Evolutionary conservation across 129 eudicot genomes (phyloP), one percentile per base, ranked within the genome.

Genomic region (Tagetes erecta): DNA sequence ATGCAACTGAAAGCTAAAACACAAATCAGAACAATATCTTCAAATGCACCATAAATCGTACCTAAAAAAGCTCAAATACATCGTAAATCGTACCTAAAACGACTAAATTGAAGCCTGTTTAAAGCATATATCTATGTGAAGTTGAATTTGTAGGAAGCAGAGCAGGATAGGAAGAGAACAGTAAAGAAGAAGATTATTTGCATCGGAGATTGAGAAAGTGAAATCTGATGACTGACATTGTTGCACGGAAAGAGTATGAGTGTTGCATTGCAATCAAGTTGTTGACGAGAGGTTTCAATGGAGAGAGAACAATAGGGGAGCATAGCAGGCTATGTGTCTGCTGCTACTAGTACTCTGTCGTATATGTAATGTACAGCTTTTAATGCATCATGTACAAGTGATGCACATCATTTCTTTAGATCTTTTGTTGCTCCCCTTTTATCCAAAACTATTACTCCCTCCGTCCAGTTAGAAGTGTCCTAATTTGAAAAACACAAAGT

Each of bases 301-400:
- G 83, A 79, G 78, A 72, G 83, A 79, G 83, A 79, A 64, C 64
- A 62, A 3, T 1, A 27, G 38, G 39, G 73, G 63, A 71, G 74
- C 68, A 79, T 33, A 34, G 83, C 74, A 79, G 53, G 76, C 68
- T 72, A 72, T 64, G 64, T 79, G 74, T 79, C 79, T 79, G 79
- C 78, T 79, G 78, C 79, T 66, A 55, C 69, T 64, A 20, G 27
- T 20, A 20, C 59, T 63, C 78, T 62, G 83, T 79, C 83, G 74
- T 66, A 45, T 79, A 8, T 56, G 50, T 12, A 41, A n/a, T 0
- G 83, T 79, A 72, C 62, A 79, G 30, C 0, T 36, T 44, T 12
- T 72, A 0, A 2, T 72, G 35, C 78, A 44, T 1, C 1, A 53
- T 2, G 83, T 65, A 72, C 83, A 72, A 55, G 63, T 55, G 1